phyloP scores from a whole-genome alignment of 257 asterid genomes.

The Nicotiana benthamiana region DNA sequence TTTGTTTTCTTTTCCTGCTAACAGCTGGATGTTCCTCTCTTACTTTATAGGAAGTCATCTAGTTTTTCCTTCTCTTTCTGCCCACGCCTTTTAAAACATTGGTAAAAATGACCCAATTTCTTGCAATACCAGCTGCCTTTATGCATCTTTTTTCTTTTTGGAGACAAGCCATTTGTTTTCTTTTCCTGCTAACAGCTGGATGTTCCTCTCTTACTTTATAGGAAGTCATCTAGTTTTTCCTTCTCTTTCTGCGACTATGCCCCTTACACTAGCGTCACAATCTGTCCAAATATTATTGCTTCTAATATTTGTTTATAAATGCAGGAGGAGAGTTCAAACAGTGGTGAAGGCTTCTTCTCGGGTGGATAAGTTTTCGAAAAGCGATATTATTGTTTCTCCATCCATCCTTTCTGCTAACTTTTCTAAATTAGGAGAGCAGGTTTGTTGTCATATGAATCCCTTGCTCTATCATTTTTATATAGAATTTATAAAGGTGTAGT shows the following conservation, averaged over 20 bases:
- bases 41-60: background rate
- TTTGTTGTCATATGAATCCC: conserved; percentile 11
- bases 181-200: background rate
- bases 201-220: background rate
- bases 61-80: too few species aligned
- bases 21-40: background rate
- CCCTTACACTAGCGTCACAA: background rate
- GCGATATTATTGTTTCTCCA: conserved; percentile 92
- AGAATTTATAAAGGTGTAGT: background rate
- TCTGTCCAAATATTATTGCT: background rate
- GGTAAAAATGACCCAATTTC: background rate
- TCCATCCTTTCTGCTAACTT: conserved; percentile 96
- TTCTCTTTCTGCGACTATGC: background rate
- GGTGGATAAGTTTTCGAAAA: conserved; percentile 82
- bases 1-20: background rate
- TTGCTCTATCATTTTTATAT: background rate
- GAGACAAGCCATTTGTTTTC: background rate
- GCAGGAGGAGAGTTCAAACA: conserved; percentile 60
- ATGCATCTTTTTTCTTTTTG: background rate
- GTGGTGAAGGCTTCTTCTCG: conserved; percentile 83
- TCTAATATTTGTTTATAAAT: conserved; percentile 10
- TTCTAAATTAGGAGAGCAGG: conserved; percentile 97
- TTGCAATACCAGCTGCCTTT: background rate
- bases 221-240: background rate
- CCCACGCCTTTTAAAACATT: too few species aligned